Conservation (phyloP, 768 basidiomycete species). For the Inosperma sp. region DNA sequence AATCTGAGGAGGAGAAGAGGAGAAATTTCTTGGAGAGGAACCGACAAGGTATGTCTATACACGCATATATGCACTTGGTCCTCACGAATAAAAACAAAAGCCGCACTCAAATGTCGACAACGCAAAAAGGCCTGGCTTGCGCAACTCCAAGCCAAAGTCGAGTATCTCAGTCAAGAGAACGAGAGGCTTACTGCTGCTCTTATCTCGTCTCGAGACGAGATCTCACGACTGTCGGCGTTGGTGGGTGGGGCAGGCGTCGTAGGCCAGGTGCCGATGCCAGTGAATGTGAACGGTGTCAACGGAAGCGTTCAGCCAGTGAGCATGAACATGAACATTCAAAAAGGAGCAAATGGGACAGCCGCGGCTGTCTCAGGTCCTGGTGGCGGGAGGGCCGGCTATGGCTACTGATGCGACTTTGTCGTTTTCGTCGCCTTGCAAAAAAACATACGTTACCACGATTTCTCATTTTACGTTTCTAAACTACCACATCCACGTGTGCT, state of each 20-base stretch:
- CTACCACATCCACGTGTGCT: not conserved
- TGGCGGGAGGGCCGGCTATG: constrained; percentile 35
- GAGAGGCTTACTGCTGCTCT: constrained; percentile 87
- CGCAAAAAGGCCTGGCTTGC: constrained; percentile 98
- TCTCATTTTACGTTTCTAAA: too few species aligned
- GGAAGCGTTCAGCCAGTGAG: constrained; percentile 41
- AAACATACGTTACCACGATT: too few species aligned
- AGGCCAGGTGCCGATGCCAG: constrained; percentile 25
- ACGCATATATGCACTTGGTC: not conserved
- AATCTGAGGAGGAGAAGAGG: constrained; percentile 98
- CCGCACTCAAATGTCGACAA: constrained; percentile 97
- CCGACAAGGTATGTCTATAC: constrained; percentile 71
- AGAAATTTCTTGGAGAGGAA: constrained; percentile 96
- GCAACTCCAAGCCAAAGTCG: constrained; percentile 90
- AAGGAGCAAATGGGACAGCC: constrained; percentile 25
- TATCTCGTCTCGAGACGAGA: constrained; percentile 86
- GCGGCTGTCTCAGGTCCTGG: constrained; percentile 29
- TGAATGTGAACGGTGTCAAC: constrained; percentile 25
- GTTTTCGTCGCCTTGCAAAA: too few species aligned
- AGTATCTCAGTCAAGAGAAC: constrained; percentile 89
- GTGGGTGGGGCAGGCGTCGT: constrained; percentile 64
- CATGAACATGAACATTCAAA: constrained; percentile 41
- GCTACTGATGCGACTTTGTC: constrained; percentile 27
- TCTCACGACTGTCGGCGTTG: constrained; percentile 72
- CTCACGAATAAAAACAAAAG: constrained; percentile 35